phyloP scores from a whole-genome alignment of 768 basidiomycete genomes.

The Psilocybe sp. region DNA sequence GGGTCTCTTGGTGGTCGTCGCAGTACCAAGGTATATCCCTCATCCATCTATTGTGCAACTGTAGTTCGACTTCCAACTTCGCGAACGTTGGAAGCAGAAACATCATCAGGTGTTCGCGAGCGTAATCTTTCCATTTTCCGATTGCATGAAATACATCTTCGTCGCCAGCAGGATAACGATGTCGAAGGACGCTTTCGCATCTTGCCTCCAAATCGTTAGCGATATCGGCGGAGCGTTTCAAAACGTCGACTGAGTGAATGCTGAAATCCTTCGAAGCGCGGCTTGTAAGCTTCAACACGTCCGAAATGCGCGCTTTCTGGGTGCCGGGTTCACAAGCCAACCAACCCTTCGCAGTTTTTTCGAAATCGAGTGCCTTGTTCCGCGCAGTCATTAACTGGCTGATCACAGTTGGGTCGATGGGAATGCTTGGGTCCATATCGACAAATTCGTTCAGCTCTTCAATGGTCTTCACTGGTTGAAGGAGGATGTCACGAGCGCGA shows the following conservation, averaged over 20 bases:
- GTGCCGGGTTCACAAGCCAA: constrained; percentile 54
- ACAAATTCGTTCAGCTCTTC: constrained; percentile 75
- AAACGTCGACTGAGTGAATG: constrained; percentile 60
- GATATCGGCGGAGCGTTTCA: constrained; percentile 70
- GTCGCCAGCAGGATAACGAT: constrained; percentile 52
- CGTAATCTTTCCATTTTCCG: constrained; percentile 70
- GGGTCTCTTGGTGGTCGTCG: constrained; percentile 58
- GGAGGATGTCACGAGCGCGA: constrained; percentile 61
- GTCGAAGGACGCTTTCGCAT: constrained; percentile 71
- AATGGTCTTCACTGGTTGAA: constrained; percentile 70
- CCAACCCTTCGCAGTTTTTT: constrained; percentile 76
- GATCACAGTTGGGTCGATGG: constrained; percentile 65
- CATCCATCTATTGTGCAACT: constrained; percentile 67
- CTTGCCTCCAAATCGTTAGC: constrained; percentile 75
- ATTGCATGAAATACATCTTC: constrained; percentile 73
- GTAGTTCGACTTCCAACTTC: constrained; percentile 66
- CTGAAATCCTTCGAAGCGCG: constrained; percentile 77
- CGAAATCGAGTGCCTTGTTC: constrained; percentile 72
- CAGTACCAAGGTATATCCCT: constrained; percentile 80
- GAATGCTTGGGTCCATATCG: constrained; percentile 60
- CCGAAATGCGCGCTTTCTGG: constrained; percentile 59
- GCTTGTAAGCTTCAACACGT: constrained; percentile 65
- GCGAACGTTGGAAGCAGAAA: constrained; percentile 75
- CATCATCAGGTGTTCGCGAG: constrained; percentile 66
- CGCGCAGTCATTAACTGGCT: constrained; percentile 63